A percentile compares a stretch with the other conserved stretches of the same genome.
These are phyloP conservation scores for Lactifluus piperatus DNA, from an alignment of 768 basidiomycete genomes.

Conservation along the genomic window DNA sequence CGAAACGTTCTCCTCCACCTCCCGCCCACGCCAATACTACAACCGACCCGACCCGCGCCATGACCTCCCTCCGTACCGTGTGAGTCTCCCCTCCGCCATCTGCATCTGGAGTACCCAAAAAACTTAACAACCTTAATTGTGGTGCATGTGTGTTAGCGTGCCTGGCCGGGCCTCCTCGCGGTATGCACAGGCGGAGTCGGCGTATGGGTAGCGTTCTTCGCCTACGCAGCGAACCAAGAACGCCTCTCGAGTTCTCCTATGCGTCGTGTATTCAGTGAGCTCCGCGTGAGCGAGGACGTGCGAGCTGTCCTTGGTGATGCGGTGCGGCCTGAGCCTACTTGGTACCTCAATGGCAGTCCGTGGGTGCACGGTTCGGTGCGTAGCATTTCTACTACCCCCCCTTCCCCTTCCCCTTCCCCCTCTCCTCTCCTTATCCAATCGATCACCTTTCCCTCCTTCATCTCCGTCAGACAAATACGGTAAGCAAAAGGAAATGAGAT, in stretches of 20 bases:
- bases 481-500: neutral
- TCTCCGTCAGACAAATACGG: neutral
- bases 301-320: conserved; percentile 53
- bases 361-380: conserved; percentile 59
- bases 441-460: neutral
- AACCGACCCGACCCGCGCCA: conserved; percentile 31
- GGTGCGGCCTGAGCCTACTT: conserved; percentile 53
- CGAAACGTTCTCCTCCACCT: conserved; percentile 37
- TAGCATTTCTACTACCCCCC: too few relatives aligned
- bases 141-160: conserved; percentile 23
- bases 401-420: too few relatives aligned
- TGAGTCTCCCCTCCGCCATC: conserved; percentile 16
- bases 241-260: conserved; percentile 69
- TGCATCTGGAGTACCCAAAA: too few relatives aligned
- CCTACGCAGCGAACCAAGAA: conserved; percentile 68
- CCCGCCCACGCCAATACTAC: conserved; percentile 40
- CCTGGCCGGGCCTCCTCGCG: conserved; percentile 52
- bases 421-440: too few relatives aligned
- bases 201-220: conserved; percentile 61
- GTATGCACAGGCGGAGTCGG: conserved; percentile 44
- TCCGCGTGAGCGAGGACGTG: conserved; percentile 45
- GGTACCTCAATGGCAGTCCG: conserved; percentile 74
- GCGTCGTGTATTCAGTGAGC: conserved; percentile 51
- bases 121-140: too few relatives aligned
- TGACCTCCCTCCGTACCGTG: conserved; percentile 39